Base-by-base conservation (phyloP, 768 basidiomycete species). In the Termitomyces sp. region DNA sequence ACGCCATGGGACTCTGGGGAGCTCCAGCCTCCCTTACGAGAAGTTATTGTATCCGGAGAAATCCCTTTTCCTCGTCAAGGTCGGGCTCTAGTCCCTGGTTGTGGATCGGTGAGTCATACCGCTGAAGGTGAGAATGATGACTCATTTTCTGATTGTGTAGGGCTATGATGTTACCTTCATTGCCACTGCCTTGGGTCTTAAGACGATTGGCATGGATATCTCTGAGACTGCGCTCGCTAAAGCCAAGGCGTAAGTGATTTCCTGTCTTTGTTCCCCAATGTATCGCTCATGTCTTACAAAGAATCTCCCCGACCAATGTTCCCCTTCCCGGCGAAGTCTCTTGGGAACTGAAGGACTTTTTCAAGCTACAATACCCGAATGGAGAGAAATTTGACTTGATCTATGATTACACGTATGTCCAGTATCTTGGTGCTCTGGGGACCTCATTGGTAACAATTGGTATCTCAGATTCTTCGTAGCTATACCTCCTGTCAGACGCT, bases 1-100 rank as follows among this genome's bases (percentile, higher is more conserved):
- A 86, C 82, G 0, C 87, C 87, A 0, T 88, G 87, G 86, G 85
- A 88, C 60, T 63, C 64, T 5, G 79, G 83, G 3, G 65, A 70
- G 5, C 61, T 72, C 2, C 85, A 87, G 59, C 84, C 81, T 11
- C 75, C 84, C 1, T 68, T 88, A 54, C 67, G 64, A 21, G 80
- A 83, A 49, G 65, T 84, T 0, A 62, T 87, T 21, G 69, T 78
- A 44, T 76, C 76, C 1, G 70, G 70, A 11, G 66, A 71, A 26
- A 60, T 83, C 9, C 65, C 73, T 0, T 70, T 80, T 44, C 80
- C 84, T 32, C 51, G 40, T 14, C 41, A 54, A 45, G 74, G 73
- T 7, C 69, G 74, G 41, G 70, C 68, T 2, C 57, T 73, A 8
- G 70, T 75, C 10, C 43, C 43, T 4, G 43, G 43, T 3, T 44